Conservation (phyloP, 305 asterid genomes). For the Caryopteris hybrid region DNA sequence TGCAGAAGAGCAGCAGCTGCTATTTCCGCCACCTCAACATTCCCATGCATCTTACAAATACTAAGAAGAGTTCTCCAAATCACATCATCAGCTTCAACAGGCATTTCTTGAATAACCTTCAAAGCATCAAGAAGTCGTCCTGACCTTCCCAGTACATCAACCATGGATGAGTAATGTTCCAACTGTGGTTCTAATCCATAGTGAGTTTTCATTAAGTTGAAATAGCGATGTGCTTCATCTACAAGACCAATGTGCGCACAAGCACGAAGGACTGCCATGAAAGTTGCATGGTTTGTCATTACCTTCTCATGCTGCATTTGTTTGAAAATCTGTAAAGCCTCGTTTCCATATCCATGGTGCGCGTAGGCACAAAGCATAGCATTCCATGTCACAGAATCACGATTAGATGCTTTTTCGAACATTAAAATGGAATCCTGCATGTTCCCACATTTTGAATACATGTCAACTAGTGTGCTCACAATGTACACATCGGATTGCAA, state of each 20-base stretch:
- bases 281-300: constrained; percentile 77
- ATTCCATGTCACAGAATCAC: constrained; percentile 83
- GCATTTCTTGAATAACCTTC: constrained; percentile 75
- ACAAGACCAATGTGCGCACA: constrained; percentile 81
- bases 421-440: constrained; percentile 60
- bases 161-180: constrained; percentile 90
- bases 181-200: constrained; percentile 62
- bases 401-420: constrained; percentile 56
- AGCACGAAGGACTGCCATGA: constrained; percentile 91
- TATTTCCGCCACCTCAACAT: constrained; percentile 77
- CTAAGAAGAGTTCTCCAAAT: constrained; percentile 87
- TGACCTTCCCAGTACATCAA: constrained; percentile 69
- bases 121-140: constrained; percentile 56
- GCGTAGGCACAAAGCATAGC: constrained; percentile 83
- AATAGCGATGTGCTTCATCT: constrained; percentile 54
- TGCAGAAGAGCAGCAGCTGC: constrained; percentile 64
- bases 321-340: constrained; percentile 53
- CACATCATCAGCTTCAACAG: constrained; percentile 78
- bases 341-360: constrained; percentile 72
- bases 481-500: constrained; percentile 66
- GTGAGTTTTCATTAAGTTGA: constrained; percentile 48
- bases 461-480: constrained; percentile 82
- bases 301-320: constrained; percentile 52
- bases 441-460: constrained; percentile 89
- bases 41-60: constrained; percentile 68